phyloP scores from a whole-genome alignment of 148 eudicot species.

The Pouteria glomerata region DNA sequence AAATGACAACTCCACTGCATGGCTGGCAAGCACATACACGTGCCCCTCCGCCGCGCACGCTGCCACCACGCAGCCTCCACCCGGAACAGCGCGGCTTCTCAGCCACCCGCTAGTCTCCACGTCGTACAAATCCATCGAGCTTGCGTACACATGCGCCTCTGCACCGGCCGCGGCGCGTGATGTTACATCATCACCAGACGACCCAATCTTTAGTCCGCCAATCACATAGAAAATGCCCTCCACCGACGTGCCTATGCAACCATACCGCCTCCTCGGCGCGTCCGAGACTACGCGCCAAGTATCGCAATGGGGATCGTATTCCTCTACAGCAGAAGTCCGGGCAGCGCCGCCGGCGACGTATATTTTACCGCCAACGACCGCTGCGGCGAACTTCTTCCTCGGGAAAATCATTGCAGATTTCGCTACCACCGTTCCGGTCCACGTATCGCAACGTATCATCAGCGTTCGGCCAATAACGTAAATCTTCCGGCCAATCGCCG shows the following conservation, averaged over 20 bases:
- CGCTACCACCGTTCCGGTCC: slow-evolving; percentile 46
- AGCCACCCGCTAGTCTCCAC: slow-evolving; percentile 51
- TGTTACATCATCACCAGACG: slow-evolving; percentile 7
- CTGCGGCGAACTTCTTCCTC: slow-evolving; percentile 71
- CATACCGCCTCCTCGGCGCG: slow-evolving; percentile 74
- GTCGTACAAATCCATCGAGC: slow-evolving; percentile 82
- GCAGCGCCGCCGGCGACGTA: slow-evolving; percentile 73
- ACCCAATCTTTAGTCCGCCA: slow-evolving; percentile 61
- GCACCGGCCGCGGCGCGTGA: slow-evolving; percentile 36
- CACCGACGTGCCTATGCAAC: slow-evolving; percentile 62
- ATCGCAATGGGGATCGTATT: slow-evolving; percentile 47
- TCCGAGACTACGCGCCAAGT: slow-evolving; percentile 57
- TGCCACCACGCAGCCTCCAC: slow-evolving; percentile 88
- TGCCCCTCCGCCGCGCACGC: slow-evolving; percentile 57
- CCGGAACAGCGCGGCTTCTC: slow-evolving; percentile 60
- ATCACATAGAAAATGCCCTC: slow-evolving; percentile 63
- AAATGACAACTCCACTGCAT: slow-evolving; percentile 76
- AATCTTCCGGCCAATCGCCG: slow-evolving; percentile 41
- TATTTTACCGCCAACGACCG: slow-evolving; percentile 39
- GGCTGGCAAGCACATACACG: slow-evolving; percentile 62
- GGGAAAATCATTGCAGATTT: slow-evolving; percentile 34
- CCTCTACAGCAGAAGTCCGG: slow-evolving; percentile 53
- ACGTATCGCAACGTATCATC: slow-evolving; percentile 46
- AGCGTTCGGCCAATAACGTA: slow-evolving; percentile 37
- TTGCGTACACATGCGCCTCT: slow-evolving; percentile 48